Conservation (phyloP, 1,139 yeast species). For the Candida labiduridarum region DNA sequence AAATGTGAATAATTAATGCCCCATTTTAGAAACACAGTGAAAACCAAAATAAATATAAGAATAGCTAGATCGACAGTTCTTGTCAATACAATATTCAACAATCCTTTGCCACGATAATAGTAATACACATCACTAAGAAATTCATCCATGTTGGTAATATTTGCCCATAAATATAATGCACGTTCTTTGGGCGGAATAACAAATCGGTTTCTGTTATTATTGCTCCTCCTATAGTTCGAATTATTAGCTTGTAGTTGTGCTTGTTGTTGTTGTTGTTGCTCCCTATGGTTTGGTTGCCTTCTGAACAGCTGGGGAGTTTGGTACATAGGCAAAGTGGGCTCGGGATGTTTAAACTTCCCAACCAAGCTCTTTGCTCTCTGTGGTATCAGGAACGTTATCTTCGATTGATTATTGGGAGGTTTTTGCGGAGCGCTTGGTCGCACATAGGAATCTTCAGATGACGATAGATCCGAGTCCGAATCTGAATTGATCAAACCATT, state of each 20-base stretch:
- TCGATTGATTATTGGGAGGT: background rate
- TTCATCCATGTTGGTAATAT: constrained; percentile 85
- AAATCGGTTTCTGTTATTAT: constrained; percentile 19
- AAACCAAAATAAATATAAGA: constrained; percentile 72
- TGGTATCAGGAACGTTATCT: constrained; percentile 15
- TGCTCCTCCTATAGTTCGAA: constrained; percentile 17
- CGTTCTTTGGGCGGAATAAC: constrained; percentile 66
- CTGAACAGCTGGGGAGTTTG: constrained; percentile 11
- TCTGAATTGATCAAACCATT: constrained; percentile 33
- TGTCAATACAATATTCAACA: constrained; percentile 69
- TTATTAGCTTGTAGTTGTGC: constrained; percentile 9
- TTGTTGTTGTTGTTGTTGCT: constrained; percentile 9
- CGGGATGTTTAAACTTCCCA: constrained; percentile 4
- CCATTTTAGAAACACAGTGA: constrained; percentile 78
- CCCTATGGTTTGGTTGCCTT: constrained; percentile 9
- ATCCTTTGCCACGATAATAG: constrained; percentile 85
- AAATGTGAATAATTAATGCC: constrained; percentile 70
- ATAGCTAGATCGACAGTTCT: constrained; percentile 70
- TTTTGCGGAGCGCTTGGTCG: constrained; percentile 11
- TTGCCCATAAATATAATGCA: constrained; percentile 96
- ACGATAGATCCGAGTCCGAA: constrained; percentile 37
- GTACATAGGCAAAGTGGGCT: constrained; percentile 11
- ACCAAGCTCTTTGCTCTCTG: constrained; percentile 8
- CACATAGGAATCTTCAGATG: constrained; percentile 21
- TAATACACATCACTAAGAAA: constrained; percentile 81